Base-by-base conservation (phyloP, 2,329 filamentous ascomycete species). In the Talaromyces sp. region DNA sequence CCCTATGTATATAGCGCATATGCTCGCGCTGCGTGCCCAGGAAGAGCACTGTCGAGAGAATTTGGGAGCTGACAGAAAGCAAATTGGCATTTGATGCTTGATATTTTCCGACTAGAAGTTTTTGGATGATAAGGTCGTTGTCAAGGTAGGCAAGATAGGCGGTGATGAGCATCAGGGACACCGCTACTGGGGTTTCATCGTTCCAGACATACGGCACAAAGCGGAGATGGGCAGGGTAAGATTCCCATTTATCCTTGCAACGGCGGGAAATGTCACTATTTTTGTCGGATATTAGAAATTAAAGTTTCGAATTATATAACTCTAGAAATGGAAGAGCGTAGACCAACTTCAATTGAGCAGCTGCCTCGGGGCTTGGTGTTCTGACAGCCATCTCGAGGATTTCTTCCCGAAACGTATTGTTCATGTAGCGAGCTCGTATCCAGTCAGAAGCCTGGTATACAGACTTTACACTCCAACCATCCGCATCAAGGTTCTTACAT, bases 191-290 rank as follows among this genome's bases (percentile, higher is more conserved):
- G 14, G 14, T 3, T 14, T 52, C 26, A 4, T 60, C 35, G 11
- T 52, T 19, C 13, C 41, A 50, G 26, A 19, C 9, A n/a, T 50
- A 17, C 21, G 58, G 58, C 11, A 43, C 50, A 43, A 52, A 56
- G 6, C n/a, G 53, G n/a, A 60, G 58, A 17, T 60, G 38, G 4
- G 31, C 19, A 1, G 58, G 58, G 13, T 52, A 19, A 17, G 58
- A 56, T 32, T 60, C 8, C 58, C 58, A 60, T 11, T 24, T 31
- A 7, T 56, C 58, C 11, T 52, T 41, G 13, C 29, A 55, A 21
- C 58, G 51, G 6, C 38, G 58, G 29, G 51, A 55, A 49, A 59
- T 59, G 24, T 59, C 58, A 10, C 58, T 59, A 11, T 59, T 31
- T 21, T n/a, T n/a, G n/a, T n/a, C 5, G 2, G 4, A n/a, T 6